Conservation (phyloP, 495 filamentous ascomycete species). For the Usnea hakonensis region DNA sequence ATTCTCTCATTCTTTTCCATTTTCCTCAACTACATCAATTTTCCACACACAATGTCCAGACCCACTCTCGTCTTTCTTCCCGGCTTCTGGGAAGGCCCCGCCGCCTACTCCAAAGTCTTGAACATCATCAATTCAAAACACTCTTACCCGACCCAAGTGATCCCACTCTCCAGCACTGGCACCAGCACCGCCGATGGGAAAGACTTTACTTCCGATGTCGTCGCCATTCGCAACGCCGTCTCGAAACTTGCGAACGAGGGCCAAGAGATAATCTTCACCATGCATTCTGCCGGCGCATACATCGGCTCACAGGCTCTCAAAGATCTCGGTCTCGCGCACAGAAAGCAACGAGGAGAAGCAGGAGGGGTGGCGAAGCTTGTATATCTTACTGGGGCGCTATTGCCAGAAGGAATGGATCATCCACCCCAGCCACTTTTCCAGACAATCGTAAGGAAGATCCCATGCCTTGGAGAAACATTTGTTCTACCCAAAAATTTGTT, state of each 20-base stretch:
- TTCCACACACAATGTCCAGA: constrained; percentile 1
- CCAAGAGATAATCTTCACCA: constrained; percentile 29
- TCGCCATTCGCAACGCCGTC: constrained; percentile 21
- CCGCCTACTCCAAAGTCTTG: constrained; percentile 21
- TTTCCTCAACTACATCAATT: too few species aligned
- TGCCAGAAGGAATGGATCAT: constrained; percentile 21
- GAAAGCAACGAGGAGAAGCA: neutral
- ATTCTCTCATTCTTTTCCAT: too few species aligned
- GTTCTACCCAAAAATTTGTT: too few species aligned
- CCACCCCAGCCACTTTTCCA: constrained; percentile 24
- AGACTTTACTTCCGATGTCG: constrained; percentile 25
- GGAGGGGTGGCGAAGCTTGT: constrained; percentile 27
- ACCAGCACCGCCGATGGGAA: constrained; percentile 21
- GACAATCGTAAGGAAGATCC: neutral
- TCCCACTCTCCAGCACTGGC: constrained; percentile 24
- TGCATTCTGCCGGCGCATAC: constrained; percentile 35
- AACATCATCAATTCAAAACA: constrained; percentile 12
- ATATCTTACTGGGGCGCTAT: constrained; percentile 22
- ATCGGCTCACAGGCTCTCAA: constrained; percentile 31
- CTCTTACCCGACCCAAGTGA: constrained; percentile 16
- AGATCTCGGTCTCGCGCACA: constrained; percentile 18
- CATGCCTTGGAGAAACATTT: too few species aligned
- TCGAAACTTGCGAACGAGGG: constrained; percentile 15
- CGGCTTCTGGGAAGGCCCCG: constrained; percentile 31
- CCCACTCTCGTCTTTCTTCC: constrained; percentile 29